Base-by-base conservation (phyloP, 192 early-diverging fungal species). In the Backusella circina region DNA sequence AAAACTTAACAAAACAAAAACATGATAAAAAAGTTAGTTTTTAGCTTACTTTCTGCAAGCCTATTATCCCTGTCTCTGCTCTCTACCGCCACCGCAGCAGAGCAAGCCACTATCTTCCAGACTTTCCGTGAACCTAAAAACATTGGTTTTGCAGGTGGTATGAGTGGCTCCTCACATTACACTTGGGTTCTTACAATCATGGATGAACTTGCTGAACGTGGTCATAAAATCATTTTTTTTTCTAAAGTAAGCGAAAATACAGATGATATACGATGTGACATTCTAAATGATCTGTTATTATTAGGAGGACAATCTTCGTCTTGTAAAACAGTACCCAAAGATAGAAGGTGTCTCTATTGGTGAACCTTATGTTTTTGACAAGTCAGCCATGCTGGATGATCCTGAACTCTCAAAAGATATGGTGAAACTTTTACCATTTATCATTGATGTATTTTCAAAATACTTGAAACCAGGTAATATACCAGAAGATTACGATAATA, bases 91-190 rank as follows among this genome's bases (percentile, higher is more conserved):
- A n/a, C 44, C 5, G 44, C 44, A 47, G 16, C 5, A 47, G 44
- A n/a, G 15, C 16, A 47, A 16, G 5, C 6, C 44, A 47, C 16
- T 4, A 47, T 61, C 1, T 21, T 10, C n/a, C 54, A 61, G 10
- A 61, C 54, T 28, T 61, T 61, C 5, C 54, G 54, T 61, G 54
- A 61, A 61, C 36, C 67, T 10, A 68, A 68, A 12, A 68, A 68
- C 18, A 68, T 68, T 68, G 67, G n/a, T 3, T 68, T 68, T 68
- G 67, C 33, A 68, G 32, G 33, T 23, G 32, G 67, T 5, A 3
- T 37, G 1, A 28, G 69, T 16, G 69, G 69, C 0, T 70, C 69
- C 5, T 70, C 69, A 16, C 69, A 70, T 30, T 28, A 47, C 16
- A 41, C 9, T 16, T 70, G 69, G 69, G 69, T 47, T 18, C 69